Base-by-base conservation (phyloP, 805 yeast species). In the Nakazawaea molendinolei region DNA sequence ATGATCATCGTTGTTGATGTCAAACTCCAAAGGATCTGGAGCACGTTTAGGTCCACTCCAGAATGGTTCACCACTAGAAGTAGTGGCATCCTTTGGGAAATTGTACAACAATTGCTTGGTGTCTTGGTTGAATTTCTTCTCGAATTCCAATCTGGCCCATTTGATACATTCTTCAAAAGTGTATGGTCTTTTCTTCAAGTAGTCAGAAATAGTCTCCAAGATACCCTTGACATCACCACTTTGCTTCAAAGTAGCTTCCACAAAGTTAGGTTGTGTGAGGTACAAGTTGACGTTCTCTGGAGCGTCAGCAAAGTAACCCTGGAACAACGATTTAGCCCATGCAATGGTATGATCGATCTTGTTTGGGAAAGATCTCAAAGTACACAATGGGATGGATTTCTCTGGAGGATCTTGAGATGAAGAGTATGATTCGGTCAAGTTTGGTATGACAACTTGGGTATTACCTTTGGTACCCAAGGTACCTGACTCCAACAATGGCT, bases 21-120 rank as follows among this genome's bases (percentile, higher is more conserved):
- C 90, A 55, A 92, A 87, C 10, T 46, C 66, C 44, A 87, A 69
- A n/a, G 95, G 86, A 30, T 70, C 74, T 33, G 99, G 99, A 14
- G 95, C 95, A 58, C 97, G 79, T 63, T 92, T 92, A 23, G 97
- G 92, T 38, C 97, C 96, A 15, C 95, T 76, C 99, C 99, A 92
- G 63, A 92, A 92, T 48, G 94, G 92, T 22, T 80, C 87, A 38
- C 98, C 98, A 34, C 71, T 71, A 0, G 95, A 76, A 3, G 96
- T 92, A 29, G 72, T 79, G 4, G 97, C 92, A 61, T 92, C 98
- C 42, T 73, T 76, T 15, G 99, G 99, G 74, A 92, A 92, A 56
- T 90, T 92, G 69, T 74, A 92, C 47, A 92, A 70, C 53, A 92
- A 71, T 67, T 92, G 99, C 53, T 77, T 65, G 46, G 90, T 87